Base-by-base conservation (phyloP, 1,284 basidiomycete genomes). In the Ceratorhiza oryzae-sativae region DNA sequence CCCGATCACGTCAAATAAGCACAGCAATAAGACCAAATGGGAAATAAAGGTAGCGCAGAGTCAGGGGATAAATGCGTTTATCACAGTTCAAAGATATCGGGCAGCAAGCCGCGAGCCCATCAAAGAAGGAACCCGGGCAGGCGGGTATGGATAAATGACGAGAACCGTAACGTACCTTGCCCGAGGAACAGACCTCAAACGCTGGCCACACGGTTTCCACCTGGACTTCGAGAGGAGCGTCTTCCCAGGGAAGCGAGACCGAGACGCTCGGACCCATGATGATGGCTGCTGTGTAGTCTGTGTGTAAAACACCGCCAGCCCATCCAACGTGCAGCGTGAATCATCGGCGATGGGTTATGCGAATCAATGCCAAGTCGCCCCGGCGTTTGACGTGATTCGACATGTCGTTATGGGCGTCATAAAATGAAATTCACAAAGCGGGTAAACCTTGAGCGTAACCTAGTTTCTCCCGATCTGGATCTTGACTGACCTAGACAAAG, bases 241-340 rank as follows among this genome's bases (percentile, higher is more conserved):
- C 63, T 68, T 68, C 63, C 63, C 63, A 68, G n/a, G 63, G 63
- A 2, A 68, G 51, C 5, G 63, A 68, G 20, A 45, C 51, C n/a
- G 42, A 34, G 18, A 65, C 62, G 15, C 23, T 30, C 25, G 34
- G 30, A 23, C 51, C 63, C 63, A 68, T 68, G 23, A 68, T 51
- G 32, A 68, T 68, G 18, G 63, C 49, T 12, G 63, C 63, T 30
- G 63, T 68, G 23, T 68, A 68, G 30, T 68, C 63, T 68, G 36
- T 13, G 51, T 46, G n/a, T 23, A 23, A 23, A 18, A 23, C n/a
- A n/a, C 46, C n/a, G 46, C n/a, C 9, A 48, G n/a, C 9, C 46
- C 46, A 48, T 18, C n/a, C n/a, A 9, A 18, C 13, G 13, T 9
- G 15, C 39, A 41, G 39, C 9, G 15, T n/a, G n/a, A n/a, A n/a